Evolutionary conservation across 2,329 filamentous ascomycete genomes (phyloP).

Genomic region (Diplodia scrobiculata): DNA sequence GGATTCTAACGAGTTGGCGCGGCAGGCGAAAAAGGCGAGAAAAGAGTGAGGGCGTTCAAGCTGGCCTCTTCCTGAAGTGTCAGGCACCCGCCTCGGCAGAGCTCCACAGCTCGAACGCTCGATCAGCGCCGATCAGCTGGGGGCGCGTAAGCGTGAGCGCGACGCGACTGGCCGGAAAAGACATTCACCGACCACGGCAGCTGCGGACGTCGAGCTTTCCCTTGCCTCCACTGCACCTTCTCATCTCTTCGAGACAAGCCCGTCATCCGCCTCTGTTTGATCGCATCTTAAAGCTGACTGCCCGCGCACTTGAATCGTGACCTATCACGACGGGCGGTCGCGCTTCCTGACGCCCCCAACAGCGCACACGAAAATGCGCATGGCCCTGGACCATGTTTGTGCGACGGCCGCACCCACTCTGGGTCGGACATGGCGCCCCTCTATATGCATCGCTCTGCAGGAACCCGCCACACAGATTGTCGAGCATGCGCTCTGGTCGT

Average conservation of each 20-base stretch:
- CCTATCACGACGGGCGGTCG: not conserved
- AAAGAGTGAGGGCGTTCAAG: slow-evolving; percentile 11
- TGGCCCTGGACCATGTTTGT: slow-evolving; percentile 15
- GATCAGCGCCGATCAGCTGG: slow-evolving; percentile 4
- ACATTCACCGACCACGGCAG: not conserved
- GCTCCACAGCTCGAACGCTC: not conserved
- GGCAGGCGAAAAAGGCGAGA: not conserved
- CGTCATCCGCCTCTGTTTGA: slow-evolving; percentile 1
- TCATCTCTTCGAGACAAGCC: slow-evolving; percentile 22
- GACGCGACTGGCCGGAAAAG: slow-evolving; percentile 5
- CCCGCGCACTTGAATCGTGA: not conserved
- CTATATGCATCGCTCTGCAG: slow-evolving; percentile 18
- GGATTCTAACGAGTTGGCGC: not conserved
- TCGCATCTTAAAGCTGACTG: not conserved
- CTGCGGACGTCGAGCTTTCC: slow-evolving; percentile 4
- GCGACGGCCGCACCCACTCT: not conserved
- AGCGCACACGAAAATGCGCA: slow-evolving; percentile 18
- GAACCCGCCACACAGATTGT: slow-evolving; percentile 17
- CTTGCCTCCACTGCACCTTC: slow-evolving; percentile 1
- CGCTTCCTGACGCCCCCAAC: slow-evolving; percentile 4
- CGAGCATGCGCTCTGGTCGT: slow-evolving; percentile 22
- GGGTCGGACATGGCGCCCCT: slow-evolving; percentile 8
- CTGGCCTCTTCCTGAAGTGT: slow-evolving; percentile 22
- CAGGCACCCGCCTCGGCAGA: not conserved
- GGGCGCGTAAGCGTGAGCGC: not conserved